A percentile compares a stretch with the other conserved stretches of the same genome.
Conservation (phyloP, 1,284 basidiomycete genomes). For the Heimioporus retisporus region DNA sequence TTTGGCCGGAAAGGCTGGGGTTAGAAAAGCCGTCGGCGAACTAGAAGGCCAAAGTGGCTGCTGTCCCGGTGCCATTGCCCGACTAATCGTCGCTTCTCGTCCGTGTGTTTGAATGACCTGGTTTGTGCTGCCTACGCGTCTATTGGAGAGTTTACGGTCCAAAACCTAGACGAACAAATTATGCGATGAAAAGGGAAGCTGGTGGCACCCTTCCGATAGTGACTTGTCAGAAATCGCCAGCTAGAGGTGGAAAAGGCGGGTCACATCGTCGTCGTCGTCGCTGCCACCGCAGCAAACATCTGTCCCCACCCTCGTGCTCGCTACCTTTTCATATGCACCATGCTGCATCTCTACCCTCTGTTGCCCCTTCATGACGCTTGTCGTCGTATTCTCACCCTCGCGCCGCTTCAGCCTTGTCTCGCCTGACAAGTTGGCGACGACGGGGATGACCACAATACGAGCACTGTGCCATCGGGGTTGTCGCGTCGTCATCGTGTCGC, state of each 20-base stretch:
- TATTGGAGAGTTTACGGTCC: conserved; percentile 47
- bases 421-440: too few relatives aligned
- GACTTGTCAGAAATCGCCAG: conserved; percentile 44
- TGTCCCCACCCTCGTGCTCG: too few relatives aligned
- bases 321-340: too few relatives aligned
- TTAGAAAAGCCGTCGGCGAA: conserved; percentile 54
- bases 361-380: too few relatives aligned
- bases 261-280: too few relatives aligned
- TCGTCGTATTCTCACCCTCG: too few relatives aligned
- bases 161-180: conserved; percentile 65
- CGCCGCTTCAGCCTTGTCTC: too few relatives aligned
- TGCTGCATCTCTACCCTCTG: too few relatives aligned
- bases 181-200: conserved; percentile 64
- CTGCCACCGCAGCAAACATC: too few relatives aligned
- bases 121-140: conserved; percentile 7
- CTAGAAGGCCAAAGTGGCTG: conserved; percentile 45
- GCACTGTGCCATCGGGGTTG: too few relatives aligned
- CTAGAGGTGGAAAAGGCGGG: conserved; percentile 71
- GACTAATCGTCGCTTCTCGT: conserved; percentile 58
- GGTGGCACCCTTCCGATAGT: conserved; percentile 45
- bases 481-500: too few relatives aligned
- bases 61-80: conserved; percentile 37
- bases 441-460: too few relatives aligned
- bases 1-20: conserved; percentile 49
- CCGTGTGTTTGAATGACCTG: conserved; percentile 30